These are phyloP conservation scores for Arxiozyma bovina DNA, from an alignment of 1,139 yeast genomes.

Conservation along the genomic window DNA sequence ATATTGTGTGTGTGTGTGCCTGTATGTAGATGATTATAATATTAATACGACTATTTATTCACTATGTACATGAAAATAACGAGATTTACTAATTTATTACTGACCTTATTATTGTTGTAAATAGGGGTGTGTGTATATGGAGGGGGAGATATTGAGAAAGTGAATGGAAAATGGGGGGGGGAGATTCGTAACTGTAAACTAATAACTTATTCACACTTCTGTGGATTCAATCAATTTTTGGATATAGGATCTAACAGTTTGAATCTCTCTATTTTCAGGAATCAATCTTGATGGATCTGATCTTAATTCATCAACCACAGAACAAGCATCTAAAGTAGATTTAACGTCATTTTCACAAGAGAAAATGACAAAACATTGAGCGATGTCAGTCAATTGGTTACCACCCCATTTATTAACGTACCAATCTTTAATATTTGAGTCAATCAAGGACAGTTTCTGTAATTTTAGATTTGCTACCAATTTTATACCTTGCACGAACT, in stretches of 20 bases:
- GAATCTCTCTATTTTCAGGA: slow-evolving; percentile 31
- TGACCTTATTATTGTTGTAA: background rate
- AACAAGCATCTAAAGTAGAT: slow-evolving; percentile 44
- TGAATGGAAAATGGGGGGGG: no score
- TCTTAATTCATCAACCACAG: slow-evolving; percentile 39
- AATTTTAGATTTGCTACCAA: slow-evolving; percentile 61
- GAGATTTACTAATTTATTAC: no score
- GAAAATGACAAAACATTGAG: slow-evolving; percentile 44
- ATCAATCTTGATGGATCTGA: slow-evolving; percentile 21
- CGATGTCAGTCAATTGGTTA: slow-evolving; percentile 33
- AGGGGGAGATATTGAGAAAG: no score
- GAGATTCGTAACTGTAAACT: no score
- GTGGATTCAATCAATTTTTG: slow-evolving; percentile 13
- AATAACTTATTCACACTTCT: background rate
- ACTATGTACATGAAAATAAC: background rate
- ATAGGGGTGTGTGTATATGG: no score
- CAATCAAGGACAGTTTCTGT: slow-evolving; percentile 36
- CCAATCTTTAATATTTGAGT: slow-evolving; percentile 16
- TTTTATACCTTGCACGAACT: slow-evolving; percentile 59
- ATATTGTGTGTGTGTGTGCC: no score
- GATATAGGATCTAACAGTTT: slow-evolving; percentile 28
- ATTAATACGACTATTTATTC: no score
- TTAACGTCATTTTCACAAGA: slow-evolving; percentile 40
- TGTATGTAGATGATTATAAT: background rate
- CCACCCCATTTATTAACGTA: slow-evolving; percentile 6